Evolutionary conservation across 768 basidiomycete species (phyloP), one percentile per base, ranked within the genome.

Genomic region (Termitomyces sp.): DNA sequence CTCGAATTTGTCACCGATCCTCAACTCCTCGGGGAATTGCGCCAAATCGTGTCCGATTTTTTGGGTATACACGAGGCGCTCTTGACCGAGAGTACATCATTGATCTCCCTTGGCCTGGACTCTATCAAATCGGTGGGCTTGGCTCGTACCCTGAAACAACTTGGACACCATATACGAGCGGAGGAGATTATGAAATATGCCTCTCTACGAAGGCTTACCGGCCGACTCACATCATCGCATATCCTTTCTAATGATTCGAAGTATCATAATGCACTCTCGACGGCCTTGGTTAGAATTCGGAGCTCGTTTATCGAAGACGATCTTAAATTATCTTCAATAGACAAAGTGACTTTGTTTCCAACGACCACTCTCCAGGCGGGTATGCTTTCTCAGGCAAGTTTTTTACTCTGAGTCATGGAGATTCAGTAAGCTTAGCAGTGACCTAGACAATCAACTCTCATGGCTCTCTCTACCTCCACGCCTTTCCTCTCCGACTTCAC

Each of bases 81-180:
- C 16, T 24, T 74, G 22, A 62, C 58, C 13, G 56, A 65, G 16
- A 62, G 59, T 13, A 68, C 69, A 10, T 80, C 80, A 4, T 71
- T 81, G 27, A 65, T 81, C 13, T 74, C 79, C 5, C 65, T 81
- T 53, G 80, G 80, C 8, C 62, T 81, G 32, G 80, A 81, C 59
- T 81, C 80, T 7, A 76, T 81, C 57, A 75, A 73, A 58, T 74
- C 80, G 0, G 74, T 81, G 10, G 77, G 78, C 3, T 65, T 81
- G 36, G 71, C 77, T 32, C 74, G 70, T 51, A 34, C 56, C 10
- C 62, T 81, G 13, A 65, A 66, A 22, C 67, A 67, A 54, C 65
- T 66, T 20, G 78, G 76, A 1, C 68, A 73, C 47, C 45, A 57
- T 6, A 55, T 75, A 13, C 69, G 72, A 33, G 74, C 79, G 13